These are phyloP conservation scores for Trichoderma sp. DNA, from an alignment of 2,329 filamentous ascomycete species.

Conservation along the genomic window DNA sequence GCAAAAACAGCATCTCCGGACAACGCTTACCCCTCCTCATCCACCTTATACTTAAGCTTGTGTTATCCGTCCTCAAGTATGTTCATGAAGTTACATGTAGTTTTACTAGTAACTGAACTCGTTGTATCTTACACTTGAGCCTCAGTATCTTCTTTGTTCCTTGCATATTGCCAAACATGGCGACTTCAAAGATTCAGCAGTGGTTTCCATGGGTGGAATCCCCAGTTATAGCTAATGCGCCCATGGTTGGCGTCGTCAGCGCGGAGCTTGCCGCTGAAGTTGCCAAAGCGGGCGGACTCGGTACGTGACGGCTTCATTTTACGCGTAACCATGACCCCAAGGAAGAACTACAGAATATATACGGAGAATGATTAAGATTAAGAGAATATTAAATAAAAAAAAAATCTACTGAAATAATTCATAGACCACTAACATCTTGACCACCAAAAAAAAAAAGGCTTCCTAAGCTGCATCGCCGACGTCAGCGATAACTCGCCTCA, in stretches of 20 bases:
- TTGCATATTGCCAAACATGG: constrained; percentile 24
- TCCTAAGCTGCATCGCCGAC: constrained; percentile 35
- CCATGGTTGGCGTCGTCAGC: constrained; percentile 37
- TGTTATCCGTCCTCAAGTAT: not conserved
- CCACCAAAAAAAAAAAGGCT: constrained; percentile 27
- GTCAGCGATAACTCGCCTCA: constrained; percentile 32
- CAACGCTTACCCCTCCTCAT: not conserved
- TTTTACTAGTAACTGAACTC: not conserved
- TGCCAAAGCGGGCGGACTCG: constrained; percentile 39
- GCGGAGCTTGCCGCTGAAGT: constrained; percentile 39
- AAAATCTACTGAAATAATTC: not conserved
- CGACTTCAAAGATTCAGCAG: constrained; percentile 26
- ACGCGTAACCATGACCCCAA: not conserved
- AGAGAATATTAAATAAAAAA: not conserved
- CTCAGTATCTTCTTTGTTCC: not conserved
- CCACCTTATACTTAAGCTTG: not conserved
- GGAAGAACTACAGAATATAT: no score
- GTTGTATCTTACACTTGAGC: not conserved
- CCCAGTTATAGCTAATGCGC: constrained; percentile 37
- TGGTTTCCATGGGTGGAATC: constrained; percentile 33
- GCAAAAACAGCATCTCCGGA: constrained; percentile 7
- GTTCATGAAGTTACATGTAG: not conserved
- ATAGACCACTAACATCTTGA: not conserved
- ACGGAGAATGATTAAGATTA: not conserved
- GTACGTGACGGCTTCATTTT: constrained; percentile 26